Percentiles rank a stretch among this genome's conserved stretches.
Conservation (phyloP, 331 rosid species). For the Malus hybrid region DNA sequence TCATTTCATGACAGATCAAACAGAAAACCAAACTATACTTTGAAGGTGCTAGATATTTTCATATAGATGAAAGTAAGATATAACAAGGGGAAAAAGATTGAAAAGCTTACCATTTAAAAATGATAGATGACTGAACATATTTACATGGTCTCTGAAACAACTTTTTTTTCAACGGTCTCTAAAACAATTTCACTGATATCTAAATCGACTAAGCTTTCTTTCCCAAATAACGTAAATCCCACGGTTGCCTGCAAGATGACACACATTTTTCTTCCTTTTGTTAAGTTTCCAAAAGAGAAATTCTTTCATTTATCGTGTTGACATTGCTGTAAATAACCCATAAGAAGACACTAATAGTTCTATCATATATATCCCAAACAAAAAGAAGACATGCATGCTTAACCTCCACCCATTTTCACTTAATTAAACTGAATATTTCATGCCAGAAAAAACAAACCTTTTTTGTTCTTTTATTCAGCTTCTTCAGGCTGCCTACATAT, state of each 20-base stretch:
- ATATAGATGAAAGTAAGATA: constrained; percentile 3
- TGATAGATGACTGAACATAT: constrained; percentile 5
- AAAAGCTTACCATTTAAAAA: constrained; percentile 31
- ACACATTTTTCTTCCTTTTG: background rate
- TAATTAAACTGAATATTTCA: constrained; percentile 2
- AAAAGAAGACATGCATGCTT: background rate
- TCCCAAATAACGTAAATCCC: constrained; percentile 71
- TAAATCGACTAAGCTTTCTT: constrained; percentile 70
- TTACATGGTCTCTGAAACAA: constrained; percentile 38
- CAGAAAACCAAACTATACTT: background rate
- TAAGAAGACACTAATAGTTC: background rate
- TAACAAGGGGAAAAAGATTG: background rate
- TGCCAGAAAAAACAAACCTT: constrained; percentile 30
- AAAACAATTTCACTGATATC: constrained; percentile 51
- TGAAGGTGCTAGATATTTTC: background rate
- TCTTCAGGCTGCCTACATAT: constrained; percentile 74
- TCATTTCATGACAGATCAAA: background rate
- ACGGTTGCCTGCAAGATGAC: constrained; percentile 78
- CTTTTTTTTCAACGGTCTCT: constrained; percentile 25
- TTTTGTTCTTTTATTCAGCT: constrained; percentile 63
- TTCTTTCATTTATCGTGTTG: background rate
- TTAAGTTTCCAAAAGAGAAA: background rate
- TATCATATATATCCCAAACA: background rate
- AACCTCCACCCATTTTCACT: background rate
- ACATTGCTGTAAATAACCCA: background rate